These are phyloP conservation scores for Rhodotorula diobovata DNA, from an alignment of 768 basidiomycete species.

Conservation along the genomic window DNA sequence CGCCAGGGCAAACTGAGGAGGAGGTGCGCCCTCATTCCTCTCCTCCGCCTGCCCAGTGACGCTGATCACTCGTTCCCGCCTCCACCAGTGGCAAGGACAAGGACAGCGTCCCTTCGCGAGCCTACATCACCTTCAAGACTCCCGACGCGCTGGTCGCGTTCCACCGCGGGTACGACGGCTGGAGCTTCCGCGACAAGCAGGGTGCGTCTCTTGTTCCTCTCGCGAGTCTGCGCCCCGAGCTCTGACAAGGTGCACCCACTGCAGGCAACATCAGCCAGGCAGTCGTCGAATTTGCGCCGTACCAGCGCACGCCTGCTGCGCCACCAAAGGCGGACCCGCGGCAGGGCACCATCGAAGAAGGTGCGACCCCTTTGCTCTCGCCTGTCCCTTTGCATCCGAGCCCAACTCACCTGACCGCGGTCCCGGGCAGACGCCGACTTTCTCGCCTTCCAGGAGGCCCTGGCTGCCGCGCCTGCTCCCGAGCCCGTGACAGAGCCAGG, in stretches of 20 bases:
- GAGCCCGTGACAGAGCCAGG: conserved; percentile 44
- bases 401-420: neutral
- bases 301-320: conserved; percentile 71
- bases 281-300: conserved; percentile 89
- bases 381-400: too few species aligned
- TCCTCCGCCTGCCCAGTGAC: neutral
- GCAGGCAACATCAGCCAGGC: conserved; percentile 81
- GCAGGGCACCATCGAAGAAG: conserved; percentile 84
- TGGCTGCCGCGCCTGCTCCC: conserved; percentile 56
- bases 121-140: conserved; percentile 83
- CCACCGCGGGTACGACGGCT: conserved; percentile 81
- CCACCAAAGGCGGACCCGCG: conserved; percentile 75
- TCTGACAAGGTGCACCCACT: neutral
- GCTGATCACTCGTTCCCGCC: neutral
- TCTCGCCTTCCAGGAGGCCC: conserved; percentile 62
- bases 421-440: conserved; percentile 47
- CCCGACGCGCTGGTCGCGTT: conserved; percentile 69
- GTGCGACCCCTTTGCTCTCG: conserved; percentile 48
- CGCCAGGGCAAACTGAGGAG: conserved; percentile 33
- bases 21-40: conserved; percentile 10
- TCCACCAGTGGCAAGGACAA: conserved; percentile 61
- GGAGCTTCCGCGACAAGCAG: conserved; percentile 82
- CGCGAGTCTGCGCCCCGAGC: neutral
- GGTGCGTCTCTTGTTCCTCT: conserved; percentile 55
- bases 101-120: conserved; percentile 79